Conservation (phyloP, 2,329 filamentous ascomycete genomes). For the Phyllosticta citribraziliensis region DNA sequence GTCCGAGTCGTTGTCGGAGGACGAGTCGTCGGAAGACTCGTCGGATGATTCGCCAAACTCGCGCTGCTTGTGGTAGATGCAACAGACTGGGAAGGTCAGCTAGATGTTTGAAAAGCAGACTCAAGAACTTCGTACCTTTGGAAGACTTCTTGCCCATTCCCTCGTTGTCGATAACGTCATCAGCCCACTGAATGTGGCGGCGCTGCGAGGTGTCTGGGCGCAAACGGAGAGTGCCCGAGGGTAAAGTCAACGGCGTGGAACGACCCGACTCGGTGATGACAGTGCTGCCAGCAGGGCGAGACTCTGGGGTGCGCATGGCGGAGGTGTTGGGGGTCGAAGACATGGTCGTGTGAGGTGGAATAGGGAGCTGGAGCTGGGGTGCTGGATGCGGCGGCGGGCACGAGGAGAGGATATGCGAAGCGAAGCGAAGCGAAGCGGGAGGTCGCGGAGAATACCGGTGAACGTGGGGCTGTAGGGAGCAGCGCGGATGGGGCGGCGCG, state of each 20-base stretch:
- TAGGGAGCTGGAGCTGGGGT: conserved; percentile 8
- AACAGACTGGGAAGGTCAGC: conserved; percentile 64
- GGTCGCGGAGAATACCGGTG: conserved; percentile 11
- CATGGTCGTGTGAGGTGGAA: conserved; percentile 16
- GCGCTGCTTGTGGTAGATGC: conserved; percentile 88
- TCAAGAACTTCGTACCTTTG: conserved; percentile 54
- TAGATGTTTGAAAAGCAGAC: background rate
- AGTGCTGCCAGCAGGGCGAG: conserved; percentile 15
- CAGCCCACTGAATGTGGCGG: conserved; percentile 79
- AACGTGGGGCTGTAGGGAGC: conserved; percentile 9
- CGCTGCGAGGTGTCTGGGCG: conserved; percentile 33
- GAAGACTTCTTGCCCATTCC: conserved; percentile 87
- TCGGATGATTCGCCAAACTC: conserved; percentile 49
- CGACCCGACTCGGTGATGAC: conserved; percentile 23
- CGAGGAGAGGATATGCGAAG: background rate
- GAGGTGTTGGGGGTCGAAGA: conserved; percentile 13
- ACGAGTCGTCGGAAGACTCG: conserved; percentile 64
- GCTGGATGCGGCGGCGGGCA: conserved; percentile 5
- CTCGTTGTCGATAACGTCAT: conserved; percentile 91
- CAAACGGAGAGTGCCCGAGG: conserved; percentile 29
- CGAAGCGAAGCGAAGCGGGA: background rate
- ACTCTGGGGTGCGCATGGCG: conserved; percentile 14
- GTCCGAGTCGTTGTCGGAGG: conserved; percentile 43
- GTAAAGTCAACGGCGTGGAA: conserved; percentile 21
- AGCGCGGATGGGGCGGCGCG: conserved; percentile 8